A percentile compares a stretch with the other conserved stretches of the same genome.
Evolutionary conservation across 805 yeast genomes (phyloP).

Genomic region (Lipomyces sp.): DNA sequence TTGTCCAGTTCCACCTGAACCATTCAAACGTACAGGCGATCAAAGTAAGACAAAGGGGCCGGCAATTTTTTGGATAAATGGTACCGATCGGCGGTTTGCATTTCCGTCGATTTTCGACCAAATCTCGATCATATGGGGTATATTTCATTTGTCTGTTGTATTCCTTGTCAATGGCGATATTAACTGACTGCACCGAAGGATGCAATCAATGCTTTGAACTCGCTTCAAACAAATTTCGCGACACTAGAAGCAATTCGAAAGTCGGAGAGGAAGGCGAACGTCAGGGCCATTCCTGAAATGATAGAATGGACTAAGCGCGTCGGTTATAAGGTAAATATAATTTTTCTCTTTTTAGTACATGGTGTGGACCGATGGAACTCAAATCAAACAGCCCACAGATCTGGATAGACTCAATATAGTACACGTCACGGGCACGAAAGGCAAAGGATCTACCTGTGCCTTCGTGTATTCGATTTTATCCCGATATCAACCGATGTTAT

Average conservation of each 20-base stretch:
- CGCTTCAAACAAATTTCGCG: slow-evolving; percentile 89
- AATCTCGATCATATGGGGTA: slow-evolving; percentile 22
- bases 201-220: slow-evolving; percentile 83
- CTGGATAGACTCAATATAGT: slow-evolving; percentile 76
- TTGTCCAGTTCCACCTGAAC: too few relatives aligned
- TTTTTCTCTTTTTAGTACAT: slow-evolving; percentile 23
- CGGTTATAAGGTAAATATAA: slow-evolving; percentile 55
- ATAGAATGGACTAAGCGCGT: slow-evolving; percentile 73
- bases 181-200: slow-evolving; percentile 50
- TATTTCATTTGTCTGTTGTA: not conserved
- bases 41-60: not conserved
- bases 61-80: not conserved
- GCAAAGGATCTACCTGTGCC: slow-evolving; percentile 98
- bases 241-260: slow-evolving; percentile 81
- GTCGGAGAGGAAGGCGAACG: slow-evolving; percentile 64
- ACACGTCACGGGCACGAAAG: slow-evolving; percentile 97
- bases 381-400: slow-evolving; percentile 53
- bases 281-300: slow-evolving; percentile 80
- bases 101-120: slow-evolving; percentile 11
- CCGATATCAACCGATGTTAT: slow-evolving; percentile 55
- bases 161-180: not conserved
- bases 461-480: slow-evolving; percentile 79
- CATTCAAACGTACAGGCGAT: too few relatives aligned
- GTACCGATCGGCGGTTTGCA: not conserved
- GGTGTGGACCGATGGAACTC: not conserved